These are phyloP conservation scores for Phytopythium cucurbitacearum DNA, from an alignment of 352 stramenopile genomes.

Conservation along the genomic window DNA sequence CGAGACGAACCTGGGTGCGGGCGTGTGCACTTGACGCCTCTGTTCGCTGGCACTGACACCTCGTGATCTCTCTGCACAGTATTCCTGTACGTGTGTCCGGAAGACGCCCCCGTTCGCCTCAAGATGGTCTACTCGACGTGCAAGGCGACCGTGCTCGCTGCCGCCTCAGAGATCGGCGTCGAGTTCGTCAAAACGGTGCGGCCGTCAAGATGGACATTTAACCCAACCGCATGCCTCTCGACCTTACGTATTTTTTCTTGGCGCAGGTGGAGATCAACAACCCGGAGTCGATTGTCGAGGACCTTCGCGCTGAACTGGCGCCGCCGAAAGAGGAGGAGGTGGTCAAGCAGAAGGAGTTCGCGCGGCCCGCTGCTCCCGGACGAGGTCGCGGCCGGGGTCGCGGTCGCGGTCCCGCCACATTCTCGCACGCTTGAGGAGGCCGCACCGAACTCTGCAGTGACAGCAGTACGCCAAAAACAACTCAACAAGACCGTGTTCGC, in stretches of 20 bases:
- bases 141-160: conserved; percentile 83
- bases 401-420: conserved; percentile 24
- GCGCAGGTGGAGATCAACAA: conserved; percentile 75
- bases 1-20: too few species aligned
- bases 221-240: neutral
- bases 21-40: neutral
- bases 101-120: conserved; percentile 76
- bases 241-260: conserved; percentile 1
- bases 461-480: neutral
- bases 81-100: conserved; percentile 89
- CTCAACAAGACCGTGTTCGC: too few species aligned
- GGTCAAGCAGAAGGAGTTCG: conserved; percentile 62
- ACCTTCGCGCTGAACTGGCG: conserved; percentile 58
- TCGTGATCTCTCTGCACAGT: conserved; percentile 24
- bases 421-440: neutral
- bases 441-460: neutral
- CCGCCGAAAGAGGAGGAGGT: conserved; percentile 58
- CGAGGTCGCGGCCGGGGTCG: conserved; percentile 51
- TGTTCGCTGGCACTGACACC: neutral
- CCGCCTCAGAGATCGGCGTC: conserved; percentile 52
- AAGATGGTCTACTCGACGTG: conserved; percentile 92
- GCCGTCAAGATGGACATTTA: neutral
- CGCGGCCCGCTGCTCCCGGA: conserved; percentile 62
- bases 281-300: conserved; percentile 41
- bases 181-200: conserved; percentile 67